A percentile compares a stretch with the other conserved stretches of the same genome.
These are phyloP conservation scores for Plasmodium gonderi DNA, from an alignment of 169 alveolate genomes.

Conservation along the genomic window DNA sequence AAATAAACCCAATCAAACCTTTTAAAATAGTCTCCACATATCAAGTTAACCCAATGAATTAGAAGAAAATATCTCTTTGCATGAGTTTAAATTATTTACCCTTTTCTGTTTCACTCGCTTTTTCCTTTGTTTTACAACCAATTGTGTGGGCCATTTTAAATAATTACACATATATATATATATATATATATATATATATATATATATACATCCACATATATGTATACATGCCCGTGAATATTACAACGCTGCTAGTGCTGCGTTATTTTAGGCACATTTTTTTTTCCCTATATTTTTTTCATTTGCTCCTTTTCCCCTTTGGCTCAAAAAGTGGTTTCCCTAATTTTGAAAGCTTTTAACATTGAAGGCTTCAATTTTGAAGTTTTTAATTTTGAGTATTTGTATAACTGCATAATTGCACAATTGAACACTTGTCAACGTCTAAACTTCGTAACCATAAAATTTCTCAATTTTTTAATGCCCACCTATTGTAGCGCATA, in stretches of 20 bases:
- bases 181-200: neutral
- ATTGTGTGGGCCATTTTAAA: neutral
- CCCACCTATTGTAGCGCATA: neutral
- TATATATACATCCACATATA: neutral
- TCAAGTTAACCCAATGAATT: neutral
- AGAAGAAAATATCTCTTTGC: neutral
- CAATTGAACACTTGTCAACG: neutral
- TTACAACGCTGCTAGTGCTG: no score
- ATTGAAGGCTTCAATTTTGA: no score
- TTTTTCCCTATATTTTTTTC: no score
- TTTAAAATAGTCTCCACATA: neutral
- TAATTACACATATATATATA: neutral
- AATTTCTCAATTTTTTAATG: neutral
- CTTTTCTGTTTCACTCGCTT: neutral
- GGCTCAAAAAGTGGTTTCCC: no score
- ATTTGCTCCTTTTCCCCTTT: no score
- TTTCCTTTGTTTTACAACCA: neutral
- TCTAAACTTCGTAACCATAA: neutral
- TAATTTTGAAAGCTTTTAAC: no score
- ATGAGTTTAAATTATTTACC: neutral
- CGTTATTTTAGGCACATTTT: no score
- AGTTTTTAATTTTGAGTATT: neutral
- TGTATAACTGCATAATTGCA: neutral
- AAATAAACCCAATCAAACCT: neutral
- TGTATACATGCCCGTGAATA: no score